Evolutionary conservation across 164 flowering plant species (phyloP).

Genomic region (Stephania cephalantha): DNA sequence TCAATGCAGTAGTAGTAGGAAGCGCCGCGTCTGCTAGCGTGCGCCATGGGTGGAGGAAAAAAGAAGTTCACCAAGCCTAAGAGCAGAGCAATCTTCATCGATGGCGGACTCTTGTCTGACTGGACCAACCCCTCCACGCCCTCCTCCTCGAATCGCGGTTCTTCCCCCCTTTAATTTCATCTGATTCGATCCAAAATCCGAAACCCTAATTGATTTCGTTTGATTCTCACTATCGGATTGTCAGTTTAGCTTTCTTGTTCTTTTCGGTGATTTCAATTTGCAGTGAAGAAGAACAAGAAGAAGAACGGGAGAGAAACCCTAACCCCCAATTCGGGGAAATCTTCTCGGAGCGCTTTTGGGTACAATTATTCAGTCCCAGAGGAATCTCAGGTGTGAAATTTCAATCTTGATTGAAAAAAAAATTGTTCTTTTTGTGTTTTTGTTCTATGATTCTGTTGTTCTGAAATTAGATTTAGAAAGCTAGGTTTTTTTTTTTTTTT

Average conservation of each 20-base stretch:
- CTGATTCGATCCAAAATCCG: too few relatives aligned
- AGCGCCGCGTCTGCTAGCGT: not conserved
- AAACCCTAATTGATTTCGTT: not conserved
- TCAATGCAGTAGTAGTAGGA: too few relatives aligned
- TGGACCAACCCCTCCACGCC: slow-evolving; percentile 24
- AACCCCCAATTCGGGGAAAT: slow-evolving; percentile 8
- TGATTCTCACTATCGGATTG: not conserved
- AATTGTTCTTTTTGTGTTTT: not conserved
- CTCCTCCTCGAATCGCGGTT: slow-evolving; percentile 19
- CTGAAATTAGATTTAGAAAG: too few relatives aligned
- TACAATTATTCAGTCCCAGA: slow-evolving; percentile 27
- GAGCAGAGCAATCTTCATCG: slow-evolving; percentile 36
- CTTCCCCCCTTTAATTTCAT: not conserved
- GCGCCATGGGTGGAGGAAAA: slow-evolving; percentile 34
- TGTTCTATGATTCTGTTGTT: not conserved
- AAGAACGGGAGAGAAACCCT: slow-evolving; percentile 13
- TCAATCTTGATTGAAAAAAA: not conserved
- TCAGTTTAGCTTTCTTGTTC: not conserved
- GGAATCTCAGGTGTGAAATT: slow-evolving; percentile 27
- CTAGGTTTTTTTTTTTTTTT: not conserved
- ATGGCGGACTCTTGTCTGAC: slow-evolving; percentile 52
- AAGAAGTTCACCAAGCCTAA: slow-evolving; percentile 13
- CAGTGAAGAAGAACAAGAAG: slow-evolving; percentile 18
- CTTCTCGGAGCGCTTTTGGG: slow-evolving; percentile 20
- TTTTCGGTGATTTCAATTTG: slow-evolving; percentile 14